Evolutionary conservation across 2,329 filamentous ascomycete species (phyloP).

Genomic region (Colletotrichum lindemuthianum): DNA sequence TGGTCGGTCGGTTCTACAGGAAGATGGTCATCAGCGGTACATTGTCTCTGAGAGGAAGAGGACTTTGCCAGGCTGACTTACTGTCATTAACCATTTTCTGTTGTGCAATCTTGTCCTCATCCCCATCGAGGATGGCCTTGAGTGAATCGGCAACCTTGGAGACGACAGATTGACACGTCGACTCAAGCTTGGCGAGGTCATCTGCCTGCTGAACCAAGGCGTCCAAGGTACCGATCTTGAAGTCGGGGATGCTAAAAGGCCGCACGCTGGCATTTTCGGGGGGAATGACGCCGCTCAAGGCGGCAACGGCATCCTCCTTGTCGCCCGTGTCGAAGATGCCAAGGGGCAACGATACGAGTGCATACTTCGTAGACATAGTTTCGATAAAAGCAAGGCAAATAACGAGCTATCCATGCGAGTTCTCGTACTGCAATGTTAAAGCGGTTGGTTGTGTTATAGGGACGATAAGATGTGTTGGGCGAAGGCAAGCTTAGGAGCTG

Average conservation of each 20-base stretch:
- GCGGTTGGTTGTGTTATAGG: too few species aligned
- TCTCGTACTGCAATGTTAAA: too few species aligned
- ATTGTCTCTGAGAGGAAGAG: slow-evolving; percentile 30
- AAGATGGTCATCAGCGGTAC: slow-evolving; percentile 39
- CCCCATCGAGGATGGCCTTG: slow-evolving; percentile 82
- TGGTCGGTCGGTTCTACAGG: slow-evolving; percentile 89
- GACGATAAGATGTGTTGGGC: too few species aligned
- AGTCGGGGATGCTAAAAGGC: slow-evolving; percentile 86
- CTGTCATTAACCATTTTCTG: slow-evolving; percentile 96
- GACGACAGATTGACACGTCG: slow-evolving; percentile 82
- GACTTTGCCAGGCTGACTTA: slow-evolving; percentile 47
- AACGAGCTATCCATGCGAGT: slow-evolving; percentile 22
- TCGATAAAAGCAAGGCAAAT: neutral
- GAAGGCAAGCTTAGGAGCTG: too few species aligned
- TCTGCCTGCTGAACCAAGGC: slow-evolving; percentile 96
- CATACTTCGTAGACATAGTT: slow-evolving; percentile 72
- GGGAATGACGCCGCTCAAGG: slow-evolving; percentile 77
- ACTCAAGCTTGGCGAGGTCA: slow-evolving; percentile 88
- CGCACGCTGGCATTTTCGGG: slow-evolving; percentile 79
- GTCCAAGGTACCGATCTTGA: slow-evolving; percentile 98
- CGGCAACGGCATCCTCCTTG: slow-evolving; percentile 81
- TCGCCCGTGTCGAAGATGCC: slow-evolving; percentile 85
- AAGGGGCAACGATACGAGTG: slow-evolving; percentile 89
- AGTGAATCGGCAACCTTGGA: slow-evolving; percentile 89
- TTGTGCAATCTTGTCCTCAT: slow-evolving; percentile 82